phyloP scores from a whole-genome alignment of 164 flowering plant genomes.

The Nymphaea thermarum region DNA sequence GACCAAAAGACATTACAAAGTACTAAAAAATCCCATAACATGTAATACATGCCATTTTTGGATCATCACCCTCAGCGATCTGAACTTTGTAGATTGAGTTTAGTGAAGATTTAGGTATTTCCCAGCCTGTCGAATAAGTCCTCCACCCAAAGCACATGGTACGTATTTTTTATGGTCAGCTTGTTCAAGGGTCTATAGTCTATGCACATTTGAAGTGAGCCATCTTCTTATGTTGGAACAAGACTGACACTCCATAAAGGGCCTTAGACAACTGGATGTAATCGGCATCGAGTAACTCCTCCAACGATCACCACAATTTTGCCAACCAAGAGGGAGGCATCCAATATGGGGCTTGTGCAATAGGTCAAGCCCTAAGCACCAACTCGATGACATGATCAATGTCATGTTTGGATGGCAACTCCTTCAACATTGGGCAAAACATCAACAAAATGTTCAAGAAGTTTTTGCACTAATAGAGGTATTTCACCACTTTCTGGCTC shows the following conservation, averaged over 20 bases:
- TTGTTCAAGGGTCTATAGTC: too few relatives aligned
- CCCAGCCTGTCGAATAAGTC: too few relatives aligned
- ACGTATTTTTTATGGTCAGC: too few relatives aligned
- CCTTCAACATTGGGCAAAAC: conserved; percentile 5
- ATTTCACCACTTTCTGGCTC: too few relatives aligned
- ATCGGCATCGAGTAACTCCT: background rate
- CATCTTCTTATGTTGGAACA: too few relatives aligned
- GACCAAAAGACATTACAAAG: background rate
- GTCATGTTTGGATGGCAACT: background rate
- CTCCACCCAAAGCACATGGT: too few relatives aligned
- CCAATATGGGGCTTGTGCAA: background rate
- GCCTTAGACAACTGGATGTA: background rate
- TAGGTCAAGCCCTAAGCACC: conserved; percentile 1
- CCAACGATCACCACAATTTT: background rate
- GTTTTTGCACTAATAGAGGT: background rate
- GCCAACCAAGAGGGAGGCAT: conserved; percentile 4
- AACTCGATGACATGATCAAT: conserved; percentile 9
- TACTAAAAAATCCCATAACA: background rate
- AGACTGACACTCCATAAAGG: too few relatives aligned
- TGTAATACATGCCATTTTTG: background rate
- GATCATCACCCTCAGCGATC: background rate
- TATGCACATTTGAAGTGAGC: too few relatives aligned
- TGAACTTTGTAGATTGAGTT: background rate
- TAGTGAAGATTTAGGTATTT: too few relatives aligned
- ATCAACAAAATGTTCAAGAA: conserved; percentile 2